These are phyloP conservation scores for Cladosporium sp. DNA, from an alignment of 2,329 filamentous ascomycete species.

Conservation along the genomic window DNA sequence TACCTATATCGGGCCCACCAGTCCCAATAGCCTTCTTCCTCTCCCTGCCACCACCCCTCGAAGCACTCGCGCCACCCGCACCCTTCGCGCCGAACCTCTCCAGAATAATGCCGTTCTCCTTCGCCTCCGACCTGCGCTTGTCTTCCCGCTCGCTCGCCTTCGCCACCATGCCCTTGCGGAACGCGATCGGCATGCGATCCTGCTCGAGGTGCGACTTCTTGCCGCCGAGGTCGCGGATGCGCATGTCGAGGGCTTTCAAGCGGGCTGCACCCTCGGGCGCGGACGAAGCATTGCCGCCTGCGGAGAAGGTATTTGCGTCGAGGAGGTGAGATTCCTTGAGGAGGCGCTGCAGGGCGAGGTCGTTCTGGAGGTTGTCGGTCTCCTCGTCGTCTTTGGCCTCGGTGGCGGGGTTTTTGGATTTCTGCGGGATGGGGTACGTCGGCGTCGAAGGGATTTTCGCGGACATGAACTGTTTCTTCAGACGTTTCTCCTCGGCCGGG, in stretches of 20 bases:
- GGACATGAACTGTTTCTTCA: conserved; percentile 18
- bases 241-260: conserved; percentile 78
- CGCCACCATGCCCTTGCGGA: conserved; percentile 78
- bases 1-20: conserved; percentile 76
- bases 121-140: conserved; percentile 73
- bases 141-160: conserved; percentile 67
- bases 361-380: conserved; percentile 73
- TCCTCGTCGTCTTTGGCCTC: conserved; percentile 37
- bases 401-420: conserved; percentile 21
- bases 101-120: conserved; percentile 86
- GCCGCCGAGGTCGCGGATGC: conserved; percentile 78
- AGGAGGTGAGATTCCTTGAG: conserved; percentile 91
- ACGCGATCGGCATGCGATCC: conserved; percentile 83
- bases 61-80: conserved; percentile 22
- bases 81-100: conserved; percentile 58
- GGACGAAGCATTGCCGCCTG: conserved; percentile 46
- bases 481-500: conserved; percentile 10
- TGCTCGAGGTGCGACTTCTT: conserved; percentile 73
- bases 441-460: conserved; percentile 12
- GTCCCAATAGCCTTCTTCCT: conserved; percentile 60
- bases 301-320: conserved; percentile 55
- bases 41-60: conserved; percentile 27
- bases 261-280: conserved; percentile 65
- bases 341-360: conserved; percentile 86
- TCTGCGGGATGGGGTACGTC: conserved; percentile 6